Conservation (phyloP, 1,139 yeast species). For the Kurtzmaniella quercitrusa region DNA sequence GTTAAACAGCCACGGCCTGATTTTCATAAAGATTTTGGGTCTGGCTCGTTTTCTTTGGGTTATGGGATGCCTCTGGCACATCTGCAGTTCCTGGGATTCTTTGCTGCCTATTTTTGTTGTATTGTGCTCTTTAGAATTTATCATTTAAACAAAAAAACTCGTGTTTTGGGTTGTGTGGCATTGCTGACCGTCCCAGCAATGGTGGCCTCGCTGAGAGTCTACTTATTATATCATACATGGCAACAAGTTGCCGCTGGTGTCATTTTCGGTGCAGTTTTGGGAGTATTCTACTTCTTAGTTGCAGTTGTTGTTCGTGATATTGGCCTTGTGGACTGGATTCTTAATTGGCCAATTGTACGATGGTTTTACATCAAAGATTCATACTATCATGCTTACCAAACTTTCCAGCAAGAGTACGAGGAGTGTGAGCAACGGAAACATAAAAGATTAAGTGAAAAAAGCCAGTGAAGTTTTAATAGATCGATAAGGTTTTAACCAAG, state of each 20-base stretch:
- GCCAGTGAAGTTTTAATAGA: neutral
- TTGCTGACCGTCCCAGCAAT: slow-evolving; percentile 30
- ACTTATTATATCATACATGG: slow-evolving; percentile 70
- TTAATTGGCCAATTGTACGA: slow-evolving; percentile 44
- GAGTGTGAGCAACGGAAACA: neutral
- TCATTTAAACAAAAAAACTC: slow-evolving; percentile 18
- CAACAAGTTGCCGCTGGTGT: slow-evolving; percentile 76
- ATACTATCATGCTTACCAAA: slow-evolving; percentile 39
- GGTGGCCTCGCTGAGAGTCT: slow-evolving; percentile 74
- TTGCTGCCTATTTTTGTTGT: slow-evolving; percentile 60
- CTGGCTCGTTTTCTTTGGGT: slow-evolving; percentile 49
- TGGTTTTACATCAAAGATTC: slow-evolving; percentile 56
- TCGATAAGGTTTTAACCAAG: slow-evolving; percentile 3
- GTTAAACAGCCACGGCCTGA: slow-evolving; percentile 77
- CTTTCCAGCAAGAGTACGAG: slow-evolving; percentile 35
- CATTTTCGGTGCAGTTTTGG: slow-evolving; percentile 56
- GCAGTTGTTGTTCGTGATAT: slow-evolving; percentile 53
- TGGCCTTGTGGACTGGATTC: slow-evolving; percentile 58
- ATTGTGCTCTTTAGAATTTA: slow-evolving; percentile 27
- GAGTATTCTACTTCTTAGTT: slow-evolving; percentile 53
- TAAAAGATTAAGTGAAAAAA: neutral
- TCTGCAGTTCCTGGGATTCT: slow-evolving; percentile 91
- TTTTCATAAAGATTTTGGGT: slow-evolving; percentile 47
- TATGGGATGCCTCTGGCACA: slow-evolving; percentile 99
- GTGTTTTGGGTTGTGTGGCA: slow-evolving; percentile 18